A percentile compares a stretch with the other conserved stretches of the same genome.
phyloP scores from a whole-genome alignment of 768 basidiomycete genomes.

The Coprinopsis marcescibilis region DNA sequence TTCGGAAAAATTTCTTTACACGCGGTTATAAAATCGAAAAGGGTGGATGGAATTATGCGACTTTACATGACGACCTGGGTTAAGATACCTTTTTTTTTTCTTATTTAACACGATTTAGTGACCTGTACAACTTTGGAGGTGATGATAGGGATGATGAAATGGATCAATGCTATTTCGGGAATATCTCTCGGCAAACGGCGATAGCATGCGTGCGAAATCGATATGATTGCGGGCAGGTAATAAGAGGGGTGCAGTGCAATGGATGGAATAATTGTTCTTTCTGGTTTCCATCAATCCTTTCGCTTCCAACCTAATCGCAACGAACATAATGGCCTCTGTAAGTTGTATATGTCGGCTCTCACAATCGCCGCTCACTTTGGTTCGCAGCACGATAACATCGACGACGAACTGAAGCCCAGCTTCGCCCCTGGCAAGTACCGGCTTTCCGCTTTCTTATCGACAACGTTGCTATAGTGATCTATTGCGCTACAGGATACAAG shows the following conservation, averaged over 20 bases:
- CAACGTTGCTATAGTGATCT: neutral
- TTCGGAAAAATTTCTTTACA: no score
- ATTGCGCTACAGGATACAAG: slow-evolving; percentile 61
- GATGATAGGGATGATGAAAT: neutral
- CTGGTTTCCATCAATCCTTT: neutral
- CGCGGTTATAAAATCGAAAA: neutral
- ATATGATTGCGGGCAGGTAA: slow-evolving; percentile 29
- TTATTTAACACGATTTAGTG: neutral
- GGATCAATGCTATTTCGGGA: neutral
- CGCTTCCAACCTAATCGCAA: neutral
- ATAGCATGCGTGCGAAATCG: slow-evolving; percentile 67
- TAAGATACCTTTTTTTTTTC: neutral
- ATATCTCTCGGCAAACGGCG: slow-evolving; percentile 36
- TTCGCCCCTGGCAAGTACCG: slow-evolving; percentile 54
- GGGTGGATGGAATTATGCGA: slow-evolving; percentile 1
- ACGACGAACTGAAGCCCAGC: slow-evolving; percentile 55
- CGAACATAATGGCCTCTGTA: slow-evolving; percentile 44
- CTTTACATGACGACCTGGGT: neutral
- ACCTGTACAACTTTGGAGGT: neutral
- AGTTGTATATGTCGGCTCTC: slow-evolving; percentile 18
- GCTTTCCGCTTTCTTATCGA: neutral
- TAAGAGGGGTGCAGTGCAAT: neutral
- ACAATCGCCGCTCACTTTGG: slow-evolving; percentile 1
- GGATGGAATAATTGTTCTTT: neutral
- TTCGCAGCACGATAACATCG: slow-evolving; percentile 47